Conservation (phyloP, 257 asterid genomes). For the Knoxia roxburghii region DNA sequence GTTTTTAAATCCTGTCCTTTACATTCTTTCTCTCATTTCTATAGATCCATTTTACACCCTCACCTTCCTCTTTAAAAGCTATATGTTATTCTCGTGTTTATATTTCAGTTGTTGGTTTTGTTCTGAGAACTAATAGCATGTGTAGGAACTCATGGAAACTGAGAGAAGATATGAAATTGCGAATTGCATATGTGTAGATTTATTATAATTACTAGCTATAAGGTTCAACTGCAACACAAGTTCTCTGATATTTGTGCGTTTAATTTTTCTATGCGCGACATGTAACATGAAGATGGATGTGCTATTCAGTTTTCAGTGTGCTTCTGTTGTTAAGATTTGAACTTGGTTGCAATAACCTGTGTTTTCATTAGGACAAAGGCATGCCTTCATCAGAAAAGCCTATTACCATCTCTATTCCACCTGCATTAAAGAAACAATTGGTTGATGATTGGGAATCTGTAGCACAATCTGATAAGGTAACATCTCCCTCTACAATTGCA, state of each 20-base stretch:
- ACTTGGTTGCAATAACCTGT: neutral
- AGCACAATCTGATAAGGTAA: constrained; percentile 62
- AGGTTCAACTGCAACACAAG: neutral
- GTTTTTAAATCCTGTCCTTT: neutral
- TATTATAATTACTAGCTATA: neutral
- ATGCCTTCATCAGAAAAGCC: constrained; percentile 34
- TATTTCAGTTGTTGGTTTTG: neutral
- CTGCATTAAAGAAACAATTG: constrained; percentile 53
- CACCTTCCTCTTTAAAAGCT: neutral
- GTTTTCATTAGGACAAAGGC: constrained; percentile 39
- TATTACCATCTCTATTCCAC: constrained; percentile 56
- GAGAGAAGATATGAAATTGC: neutral
- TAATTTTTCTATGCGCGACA: neutral
- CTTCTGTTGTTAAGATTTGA: neutral
- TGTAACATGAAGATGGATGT: neutral
- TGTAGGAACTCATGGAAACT: neutral
- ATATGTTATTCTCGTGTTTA: neutral
- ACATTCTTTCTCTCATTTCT: neutral
- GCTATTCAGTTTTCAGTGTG: neutral
- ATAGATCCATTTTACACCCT: neutral
- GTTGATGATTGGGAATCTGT: constrained; percentile 61
- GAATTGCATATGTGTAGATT: neutral
- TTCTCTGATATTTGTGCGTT: neutral
- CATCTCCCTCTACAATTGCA: neutral
- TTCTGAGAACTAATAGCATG: neutral